Evolutionary conservation across 139 green algal genomes (phyloP), one percentile per base, ranked within the genome.

Genomic region (Chlamydomonas sphaeroides): DNA sequence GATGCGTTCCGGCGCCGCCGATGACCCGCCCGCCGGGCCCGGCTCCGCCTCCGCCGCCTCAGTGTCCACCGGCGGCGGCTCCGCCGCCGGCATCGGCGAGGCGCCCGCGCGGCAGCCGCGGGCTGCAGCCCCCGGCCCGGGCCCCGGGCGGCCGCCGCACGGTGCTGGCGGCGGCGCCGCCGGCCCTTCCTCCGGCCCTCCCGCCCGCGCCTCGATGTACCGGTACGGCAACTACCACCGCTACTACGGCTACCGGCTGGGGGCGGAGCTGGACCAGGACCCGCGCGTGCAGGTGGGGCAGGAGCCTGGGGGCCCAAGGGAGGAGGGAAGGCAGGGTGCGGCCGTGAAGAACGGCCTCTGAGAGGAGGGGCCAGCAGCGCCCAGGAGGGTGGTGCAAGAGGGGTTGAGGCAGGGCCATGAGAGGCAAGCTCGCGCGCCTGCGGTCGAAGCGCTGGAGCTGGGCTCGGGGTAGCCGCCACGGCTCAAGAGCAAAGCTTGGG

Each of bases 211-310:
- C 21, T 14, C 11, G 11, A 36, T 84, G 26, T 89, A 76, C 72
- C 61, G 90, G 1, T 90, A 97, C 79, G 94, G 94, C 86, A 98
- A 98, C 87, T 98, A 98, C 77, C 90, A 94, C 74, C 83, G 92
- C 1, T 98, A 98, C 85, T 98, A 98, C 77, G 93, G 94, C 18
- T 97, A 97, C 85, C 85, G 94, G 21, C 39, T 91, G 15, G 62
- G 69, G 20, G 66, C 62, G 17, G 67, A 79, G 32, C 53, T 82
- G 68, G 62, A 86, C 62, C 78, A 87, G 57, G 84, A 89, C 51
- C 69, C 87, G 33, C 41, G 79, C 15, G 51, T 89, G 32, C 79
- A 85, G 73, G 84, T 89, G 45, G 23, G 68, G 30, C n/a, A n/a
- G n/a, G n/a, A n/a, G n/a, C n/a, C n/a, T n/a, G n/a, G n/a, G n/a